Conservation (phyloP, 2,329 filamentous ascomycete species). For the Ascochyta fabae region DNA sequence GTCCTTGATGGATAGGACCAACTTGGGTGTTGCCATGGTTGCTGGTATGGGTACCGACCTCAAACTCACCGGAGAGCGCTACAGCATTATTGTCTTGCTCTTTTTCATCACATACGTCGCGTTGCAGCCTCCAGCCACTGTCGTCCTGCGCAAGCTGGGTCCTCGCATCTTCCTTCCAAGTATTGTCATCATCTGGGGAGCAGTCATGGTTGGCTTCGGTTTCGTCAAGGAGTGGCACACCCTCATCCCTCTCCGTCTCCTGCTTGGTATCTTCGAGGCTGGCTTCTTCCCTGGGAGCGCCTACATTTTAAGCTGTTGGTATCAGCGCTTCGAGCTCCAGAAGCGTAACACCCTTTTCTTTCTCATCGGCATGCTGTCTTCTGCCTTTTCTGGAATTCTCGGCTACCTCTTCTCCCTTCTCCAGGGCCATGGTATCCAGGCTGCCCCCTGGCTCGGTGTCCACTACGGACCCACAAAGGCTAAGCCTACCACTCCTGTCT, state of each 20-base stretch:
- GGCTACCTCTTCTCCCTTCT: conserved; percentile 52
- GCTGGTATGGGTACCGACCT: conserved; percentile 42
- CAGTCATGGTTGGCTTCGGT: conserved; percentile 32
- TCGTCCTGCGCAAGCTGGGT: conserved; percentile 31
- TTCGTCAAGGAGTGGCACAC: conserved; percentile 36
- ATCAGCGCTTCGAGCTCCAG: conserved; percentile 62
- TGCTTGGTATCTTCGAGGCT: conserved; percentile 36
- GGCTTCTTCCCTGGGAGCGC: conserved; percentile 43
- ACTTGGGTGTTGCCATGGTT: conserved; percentile 46
- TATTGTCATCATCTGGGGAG: conserved; percentile 32
- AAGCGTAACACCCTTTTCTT: conserved; percentile 65
- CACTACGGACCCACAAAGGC: conserved; percentile 43
- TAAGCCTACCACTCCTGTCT: conserved; percentile 27
- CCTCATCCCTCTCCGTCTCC: conserved; percentile 29
- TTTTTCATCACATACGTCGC: conserved; percentile 39
- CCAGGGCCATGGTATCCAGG: conserved; percentile 53
- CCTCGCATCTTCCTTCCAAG: conserved; percentile 28
- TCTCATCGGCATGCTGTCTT: conserved; percentile 34
- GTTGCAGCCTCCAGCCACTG: conserved; percentile 33
- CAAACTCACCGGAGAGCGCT: conserved; percentile 33
- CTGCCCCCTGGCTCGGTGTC: conserved; percentile 31
- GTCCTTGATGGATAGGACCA: conserved; percentile 49
- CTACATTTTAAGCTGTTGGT: conserved; percentile 66
- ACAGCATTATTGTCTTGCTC: conserved; percentile 30
- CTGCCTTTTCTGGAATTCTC: conserved; percentile 35